These are phyloP conservation scores for Coix lacrymajobi DNA, from an alignment of 176 grass and related monocot species.

Conservation along the genomic window DNA sequence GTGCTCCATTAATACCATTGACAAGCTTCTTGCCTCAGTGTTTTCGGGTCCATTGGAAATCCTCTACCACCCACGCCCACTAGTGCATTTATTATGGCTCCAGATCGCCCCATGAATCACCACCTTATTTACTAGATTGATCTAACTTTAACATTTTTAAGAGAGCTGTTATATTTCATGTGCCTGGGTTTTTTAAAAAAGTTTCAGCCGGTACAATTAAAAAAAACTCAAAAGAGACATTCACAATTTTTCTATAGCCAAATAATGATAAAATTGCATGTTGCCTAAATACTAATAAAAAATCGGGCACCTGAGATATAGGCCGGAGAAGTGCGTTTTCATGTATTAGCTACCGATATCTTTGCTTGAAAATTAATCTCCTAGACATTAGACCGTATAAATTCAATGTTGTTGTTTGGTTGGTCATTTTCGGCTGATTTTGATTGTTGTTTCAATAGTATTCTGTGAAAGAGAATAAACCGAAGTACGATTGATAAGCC, in stretches of 20 bases:
- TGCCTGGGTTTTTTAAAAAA: neutral
- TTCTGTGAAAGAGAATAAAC: too few relatives aligned
- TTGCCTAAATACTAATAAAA: neutral
- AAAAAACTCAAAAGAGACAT: neutral
- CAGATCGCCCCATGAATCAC: neutral
- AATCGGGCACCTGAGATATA: neutral
- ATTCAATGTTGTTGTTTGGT: too few relatives aligned
- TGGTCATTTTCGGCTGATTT: too few relatives aligned
- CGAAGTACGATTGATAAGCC: too few relatives aligned
- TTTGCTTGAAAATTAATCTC: neutral
- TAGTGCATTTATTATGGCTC: neutral
- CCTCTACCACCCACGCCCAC: fast-evolving
- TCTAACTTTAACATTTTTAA: neutral
- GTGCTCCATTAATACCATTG: neutral
- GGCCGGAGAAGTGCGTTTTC: neutral
- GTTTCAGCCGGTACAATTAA: too few relatives aligned
- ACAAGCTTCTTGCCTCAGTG: neutral
- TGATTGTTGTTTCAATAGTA: too few relatives aligned
- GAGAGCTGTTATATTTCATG: neutral
- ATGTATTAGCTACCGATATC: neutral
- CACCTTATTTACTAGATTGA: neutral
- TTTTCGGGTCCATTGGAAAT: neutral
- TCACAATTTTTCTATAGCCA: neutral
- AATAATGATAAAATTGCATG: neutral
- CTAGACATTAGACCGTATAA: neutral